These are phyloP conservation scores for Simmondsia chinensis DNA, from an alignment of 148 eudicot genomes.

Conservation along the genomic window DNA sequence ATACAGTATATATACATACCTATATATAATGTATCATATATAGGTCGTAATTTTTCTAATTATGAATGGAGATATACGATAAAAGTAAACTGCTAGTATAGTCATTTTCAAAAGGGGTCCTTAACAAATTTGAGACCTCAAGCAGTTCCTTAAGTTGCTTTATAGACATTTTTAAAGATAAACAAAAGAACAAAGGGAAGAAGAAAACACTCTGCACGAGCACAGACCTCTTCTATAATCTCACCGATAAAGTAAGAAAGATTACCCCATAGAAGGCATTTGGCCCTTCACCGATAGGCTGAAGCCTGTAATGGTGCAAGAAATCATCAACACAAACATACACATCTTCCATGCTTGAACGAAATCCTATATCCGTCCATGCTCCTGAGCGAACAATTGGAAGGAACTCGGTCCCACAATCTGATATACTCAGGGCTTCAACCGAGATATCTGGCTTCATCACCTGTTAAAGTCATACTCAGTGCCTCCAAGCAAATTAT, in stretches of 20 bases:
- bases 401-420: constrained; percentile 25
- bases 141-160: too few relatives aligned
- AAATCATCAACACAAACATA: constrained; percentile 74
- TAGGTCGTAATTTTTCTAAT: too few relatives aligned
- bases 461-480: constrained; percentile 36
- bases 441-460: constrained; percentile 32
- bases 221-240: too few relatives aligned
- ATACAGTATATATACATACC: too few relatives aligned
- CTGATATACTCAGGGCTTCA: constrained; percentile 29
- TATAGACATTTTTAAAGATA: too few relatives aligned
- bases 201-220: too few relatives aligned
- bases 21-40: too few relatives aligned
- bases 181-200: neutral
- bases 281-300: constrained; percentile 36
- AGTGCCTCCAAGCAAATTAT: constrained; percentile 14
- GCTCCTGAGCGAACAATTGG: constrained; percentile 89
- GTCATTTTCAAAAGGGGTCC: too few relatives aligned
- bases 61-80: too few relatives aligned
- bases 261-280: constrained; percentile 83
- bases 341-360: constrained; percentile 85
- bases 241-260: neutral
- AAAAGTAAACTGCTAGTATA: too few relatives aligned
- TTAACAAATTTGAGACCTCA: too few relatives aligned
- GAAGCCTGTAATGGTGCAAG: constrained; percentile 35
- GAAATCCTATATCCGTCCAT: constrained; percentile 81